Evolutionary conservation across 805 yeast genomes (phyloP).

Genomic region (Scheffersomyces coipomensis): DNA sequence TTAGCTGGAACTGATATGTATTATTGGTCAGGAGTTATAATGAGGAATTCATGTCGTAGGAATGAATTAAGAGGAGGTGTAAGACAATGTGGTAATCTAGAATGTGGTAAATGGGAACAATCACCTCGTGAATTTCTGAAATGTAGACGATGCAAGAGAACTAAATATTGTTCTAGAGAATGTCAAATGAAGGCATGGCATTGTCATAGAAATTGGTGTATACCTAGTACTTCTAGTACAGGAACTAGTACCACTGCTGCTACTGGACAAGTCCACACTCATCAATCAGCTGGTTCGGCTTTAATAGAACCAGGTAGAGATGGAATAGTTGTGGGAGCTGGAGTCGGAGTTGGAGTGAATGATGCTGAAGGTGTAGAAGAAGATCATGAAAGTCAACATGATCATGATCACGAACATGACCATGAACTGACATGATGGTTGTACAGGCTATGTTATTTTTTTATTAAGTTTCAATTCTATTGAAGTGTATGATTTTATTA

Average conservation of each 20-base stretch:
- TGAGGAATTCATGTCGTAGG: conserved; percentile 92
- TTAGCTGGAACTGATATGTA: conserved; percentile 74
- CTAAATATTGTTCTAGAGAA: conserved; percentile 90
- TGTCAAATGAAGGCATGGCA: conserved; percentile 93
- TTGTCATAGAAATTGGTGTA: conserved; percentile 94
- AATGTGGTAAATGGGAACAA: conserved; percentile 93
- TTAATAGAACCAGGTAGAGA: not conserved
- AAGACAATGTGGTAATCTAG: conserved; percentile 90
- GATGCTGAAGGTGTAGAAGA: not conserved
- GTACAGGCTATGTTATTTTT: too few relatives aligned
- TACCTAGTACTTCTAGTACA: conserved; percentile 41
- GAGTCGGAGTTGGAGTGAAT: too few relatives aligned
- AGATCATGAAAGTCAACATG: conserved; percentile 1
- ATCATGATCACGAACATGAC: not conserved
- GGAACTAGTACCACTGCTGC: conserved; percentile 12
- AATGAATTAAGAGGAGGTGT: conserved; percentile 87
- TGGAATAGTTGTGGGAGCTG: not conserved
- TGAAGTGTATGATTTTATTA: too few relatives aligned
- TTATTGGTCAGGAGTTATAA: conserved; percentile 97
- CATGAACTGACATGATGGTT: not conserved
- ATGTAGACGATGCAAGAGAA: conserved; percentile 89
- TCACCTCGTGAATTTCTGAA: conserved; percentile 91
- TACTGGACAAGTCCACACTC: not conserved
- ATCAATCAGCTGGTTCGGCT: not conserved
- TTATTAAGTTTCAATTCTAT: too few relatives aligned